phyloP scores from a whole-genome alignment of 768 basidiomycete genomes.

The Hygrocybe punicea region DNA sequence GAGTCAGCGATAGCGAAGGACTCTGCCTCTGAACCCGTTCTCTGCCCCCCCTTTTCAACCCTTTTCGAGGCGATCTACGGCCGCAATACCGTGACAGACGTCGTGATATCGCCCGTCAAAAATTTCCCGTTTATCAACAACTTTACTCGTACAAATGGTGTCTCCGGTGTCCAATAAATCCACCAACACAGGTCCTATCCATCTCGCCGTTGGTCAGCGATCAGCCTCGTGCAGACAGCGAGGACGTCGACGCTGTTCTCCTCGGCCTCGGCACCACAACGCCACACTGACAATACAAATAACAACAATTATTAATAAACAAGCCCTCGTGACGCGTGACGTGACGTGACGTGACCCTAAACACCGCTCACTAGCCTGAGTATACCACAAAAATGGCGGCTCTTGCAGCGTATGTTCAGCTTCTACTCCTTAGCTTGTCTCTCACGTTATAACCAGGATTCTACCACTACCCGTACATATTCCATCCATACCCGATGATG shows the following conservation, averaged over 20 bases:
- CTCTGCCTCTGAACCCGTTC: background rate
- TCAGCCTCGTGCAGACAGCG: too few relatives aligned
- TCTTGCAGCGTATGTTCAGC: conserved; percentile 1
- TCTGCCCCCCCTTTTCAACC: too few relatives aligned
- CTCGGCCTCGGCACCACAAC: too few relatives aligned
- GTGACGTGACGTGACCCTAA: background rate
- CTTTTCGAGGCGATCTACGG: too few relatives aligned
- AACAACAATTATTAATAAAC: too few relatives aligned
- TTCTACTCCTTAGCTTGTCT: background rate
- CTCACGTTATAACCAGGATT: conserved; percentile 39
- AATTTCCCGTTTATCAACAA: too few relatives aligned
- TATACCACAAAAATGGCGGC: background rate
- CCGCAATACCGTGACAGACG: too few relatives aligned
- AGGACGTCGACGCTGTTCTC: too few relatives aligned
- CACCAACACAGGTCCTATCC: too few relatives aligned
- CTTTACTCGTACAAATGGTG: conserved; percentile 28
- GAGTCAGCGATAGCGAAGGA: background rate
- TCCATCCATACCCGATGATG: conserved; percentile 55
- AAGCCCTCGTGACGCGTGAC: background rate
- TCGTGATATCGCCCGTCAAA: too few relatives aligned
- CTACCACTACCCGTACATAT: conserved; percentile 66
- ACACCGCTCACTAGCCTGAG: background rate
- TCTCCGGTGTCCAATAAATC: conserved; percentile 36
- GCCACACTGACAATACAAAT: too few relatives aligned
- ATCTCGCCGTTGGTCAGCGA: too few relatives aligned